Evolutionary conservation across 2,329 filamentous ascomycete species (phyloP), one percentile per base, ranked within the genome.

Genomic region (Claviceps monticola): DNA sequence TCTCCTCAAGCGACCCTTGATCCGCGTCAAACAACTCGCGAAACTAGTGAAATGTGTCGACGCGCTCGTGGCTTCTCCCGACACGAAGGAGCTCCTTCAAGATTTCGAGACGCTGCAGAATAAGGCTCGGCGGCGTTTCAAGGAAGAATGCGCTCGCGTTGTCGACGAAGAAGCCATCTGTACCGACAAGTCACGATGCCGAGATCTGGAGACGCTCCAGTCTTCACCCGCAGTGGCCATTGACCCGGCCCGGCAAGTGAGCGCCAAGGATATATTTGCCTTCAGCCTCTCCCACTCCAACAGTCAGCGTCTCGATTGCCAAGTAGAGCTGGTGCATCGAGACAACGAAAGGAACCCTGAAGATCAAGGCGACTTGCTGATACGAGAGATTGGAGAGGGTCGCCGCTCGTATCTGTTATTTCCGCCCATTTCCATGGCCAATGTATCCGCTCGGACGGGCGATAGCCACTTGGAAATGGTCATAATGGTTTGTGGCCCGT

Each of bases 211-310:
- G 57, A 95, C 83, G 16, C 70, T 98, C 51, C 81, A 79, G 13
- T 78, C 86, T 1, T 74, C 89, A 38, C 78, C 82, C 37, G 79
- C 79, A 51, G 79, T 93, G 9, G 74, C 71, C 44, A 83, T 97
- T 51, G 83, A 95, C 61, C 75, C 79, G n/a, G 77, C 72, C 41
- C 82, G 88, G 51, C 88, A 90, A 61, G 94, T 98, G 43, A 83
- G 81, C 56, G 90, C 91, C 46, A 84, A 95, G 61, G 93, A 98
- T 65, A 82, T 85, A 58, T 98, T 98, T 64, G 84, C 86, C 53
- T 74, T 98, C 59, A 84, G 90, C 54, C 69, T 98, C 14, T 76
- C 79, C 49, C 93, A 98, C 66, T 95, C 91, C 1, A 95, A 80
- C 61, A 90, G 91, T 2, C 91, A 97, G 64, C 77, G 89, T 54